These are phyloP conservation scores for Anthracocystis panici-leucophaei DNA, from an alignment of 1,284 basidiomycete genomes.

Conservation along the genomic window DNA sequence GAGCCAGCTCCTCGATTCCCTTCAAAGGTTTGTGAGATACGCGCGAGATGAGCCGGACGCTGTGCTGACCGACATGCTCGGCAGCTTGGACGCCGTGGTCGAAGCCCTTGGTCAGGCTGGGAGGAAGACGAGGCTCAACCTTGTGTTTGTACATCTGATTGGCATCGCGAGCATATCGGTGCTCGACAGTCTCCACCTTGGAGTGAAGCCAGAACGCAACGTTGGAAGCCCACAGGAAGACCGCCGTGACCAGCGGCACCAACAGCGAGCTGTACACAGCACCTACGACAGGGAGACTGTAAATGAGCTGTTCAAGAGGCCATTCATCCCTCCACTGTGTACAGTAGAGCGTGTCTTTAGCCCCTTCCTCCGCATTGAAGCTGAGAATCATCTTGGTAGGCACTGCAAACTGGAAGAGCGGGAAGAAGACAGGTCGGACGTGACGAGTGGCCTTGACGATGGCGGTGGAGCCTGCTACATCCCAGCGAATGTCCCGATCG, in stretches of 20 bases:
- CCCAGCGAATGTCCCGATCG: slow-evolving; percentile 48
- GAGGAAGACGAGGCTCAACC: slow-evolving; percentile 36
- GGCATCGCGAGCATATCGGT: slow-evolving; percentile 25
- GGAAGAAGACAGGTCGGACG: slow-evolving; percentile 49
- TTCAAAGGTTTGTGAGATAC: slow-evolving; percentile 32
- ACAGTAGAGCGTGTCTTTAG: slow-evolving; percentile 44
- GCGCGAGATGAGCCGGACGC: slow-evolving; percentile 17
- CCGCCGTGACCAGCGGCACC: slow-evolving; percentile 33
- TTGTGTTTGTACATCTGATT: slow-evolving; percentile 14
- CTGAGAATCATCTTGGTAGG: slow-evolving; percentile 36
- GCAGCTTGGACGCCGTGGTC: slow-evolving; percentile 29
- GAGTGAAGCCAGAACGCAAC: slow-evolving; percentile 44
- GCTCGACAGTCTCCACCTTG: slow-evolving; percentile 22
- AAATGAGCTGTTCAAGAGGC: slow-evolving; percentile 35
- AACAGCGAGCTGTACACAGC: slow-evolving; percentile 27
- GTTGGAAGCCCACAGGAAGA: slow-evolving; percentile 47
- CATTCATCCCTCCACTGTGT: slow-evolving; percentile 53
- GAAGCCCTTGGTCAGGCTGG: slow-evolving; percentile 39
- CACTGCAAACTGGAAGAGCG: slow-evolving; percentile 52
- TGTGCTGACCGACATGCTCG: slow-evolving; percentile 28
- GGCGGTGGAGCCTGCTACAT: slow-evolving; percentile 33
- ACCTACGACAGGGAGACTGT: slow-evolving; percentile 26
- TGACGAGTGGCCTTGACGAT: slow-evolving; percentile 41
- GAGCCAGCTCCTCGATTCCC: slow-evolving; percentile 31
- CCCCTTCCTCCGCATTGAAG: slow-evolving; percentile 37